phyloP scores from a whole-genome alignment of 192 early-diverging fungal species.

The Coemansia sp. region DNA sequence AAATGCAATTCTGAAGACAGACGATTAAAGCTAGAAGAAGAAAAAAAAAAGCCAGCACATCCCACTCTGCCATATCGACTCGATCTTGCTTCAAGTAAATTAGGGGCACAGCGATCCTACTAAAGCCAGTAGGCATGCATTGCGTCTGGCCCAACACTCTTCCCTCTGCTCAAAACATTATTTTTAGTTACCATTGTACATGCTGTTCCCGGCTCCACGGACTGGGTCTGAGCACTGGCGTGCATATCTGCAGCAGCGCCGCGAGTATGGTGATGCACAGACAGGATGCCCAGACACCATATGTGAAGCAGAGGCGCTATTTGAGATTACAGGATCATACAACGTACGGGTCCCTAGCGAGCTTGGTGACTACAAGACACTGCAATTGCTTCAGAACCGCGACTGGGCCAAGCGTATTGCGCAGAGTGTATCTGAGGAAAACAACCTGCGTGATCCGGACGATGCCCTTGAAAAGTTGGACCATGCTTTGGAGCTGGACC shows the following conservation, averaged over 20 bases:
- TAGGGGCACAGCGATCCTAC: not conserved
- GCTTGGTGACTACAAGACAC: not conserved
- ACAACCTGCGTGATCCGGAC: not conserved
- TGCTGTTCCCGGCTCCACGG: slow-evolving; percentile 21
- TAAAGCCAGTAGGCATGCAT: not conserved
- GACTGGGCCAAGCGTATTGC: slow-evolving; percentile 31
- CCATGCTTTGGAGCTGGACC: slow-evolving; percentile 23
- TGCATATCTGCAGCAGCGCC: slow-evolving; percentile 17
- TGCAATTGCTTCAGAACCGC: slow-evolving; percentile 26
- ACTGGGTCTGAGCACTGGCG: slow-evolving; percentile 26
- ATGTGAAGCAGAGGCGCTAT: slow-evolving; percentile 25
- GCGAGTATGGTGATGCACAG: slow-evolving; percentile 22
- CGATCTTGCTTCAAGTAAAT: not conserved
- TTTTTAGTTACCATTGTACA: not conserved
- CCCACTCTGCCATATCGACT: not conserved
- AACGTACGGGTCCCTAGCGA: not conserved
- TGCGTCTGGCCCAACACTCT: not conserved
- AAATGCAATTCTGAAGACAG: not conserved
- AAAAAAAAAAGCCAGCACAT: not conserved
- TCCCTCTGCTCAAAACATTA: not conserved
- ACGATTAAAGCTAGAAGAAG: not conserved
- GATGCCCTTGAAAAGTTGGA: slow-evolving; percentile 18
- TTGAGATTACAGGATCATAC: slow-evolving; percentile 19
- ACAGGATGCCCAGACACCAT: slow-evolving; percentile 22
- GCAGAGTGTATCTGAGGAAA: slow-evolving; percentile 17